phyloP scores from a whole-genome alignment of 176 grass and related monocot genomes.

The Triticum urartu region DNA sequence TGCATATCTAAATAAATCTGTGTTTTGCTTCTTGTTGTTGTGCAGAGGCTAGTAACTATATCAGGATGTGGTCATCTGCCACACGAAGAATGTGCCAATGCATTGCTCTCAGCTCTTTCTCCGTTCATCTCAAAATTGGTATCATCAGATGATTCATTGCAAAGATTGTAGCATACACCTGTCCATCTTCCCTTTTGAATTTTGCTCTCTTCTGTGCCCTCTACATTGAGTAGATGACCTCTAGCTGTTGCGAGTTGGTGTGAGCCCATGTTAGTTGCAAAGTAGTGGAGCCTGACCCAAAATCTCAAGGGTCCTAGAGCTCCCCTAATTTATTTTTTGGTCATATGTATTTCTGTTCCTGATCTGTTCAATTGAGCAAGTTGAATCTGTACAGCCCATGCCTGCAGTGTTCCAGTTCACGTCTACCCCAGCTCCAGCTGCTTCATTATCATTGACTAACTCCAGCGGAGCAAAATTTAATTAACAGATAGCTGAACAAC shows the following conservation, averaged over 20 bases:
- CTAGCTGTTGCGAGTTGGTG: conserved; percentile 36
- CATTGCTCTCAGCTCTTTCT: conserved; percentile 77
- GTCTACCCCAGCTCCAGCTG: neutral
- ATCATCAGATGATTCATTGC: conserved; percentile 54
- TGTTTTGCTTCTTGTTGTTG: conserved; percentile 9
- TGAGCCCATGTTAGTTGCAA: conserved; percentile 38
- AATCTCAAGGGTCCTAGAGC: conserved; percentile 83
- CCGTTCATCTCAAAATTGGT: conserved; percentile 88
- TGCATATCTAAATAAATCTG: neutral
- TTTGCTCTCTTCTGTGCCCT: neutral
- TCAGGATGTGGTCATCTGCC: conserved; percentile 92
- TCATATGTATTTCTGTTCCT: conserved; percentile 37
- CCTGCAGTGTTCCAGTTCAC: conserved; percentile 12
- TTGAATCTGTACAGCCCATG: conserved; percentile 80
- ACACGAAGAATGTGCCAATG: conserved; percentile 95
- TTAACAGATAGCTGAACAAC: too few species aligned
- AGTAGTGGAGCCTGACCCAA: conserved; percentile 78
- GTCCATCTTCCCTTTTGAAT: conserved; percentile 7
- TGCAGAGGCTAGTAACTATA: conserved; percentile 85
- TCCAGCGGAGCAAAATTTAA: too few species aligned
- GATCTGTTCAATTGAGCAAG: conserved; percentile 64
- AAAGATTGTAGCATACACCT: conserved; percentile 52
- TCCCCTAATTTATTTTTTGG: conserved; percentile 60
- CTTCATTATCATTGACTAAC: neutral
- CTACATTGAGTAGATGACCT: conserved; percentile 27